phyloP scores from a whole-genome alignment of 2,329 filamentous ascomycete genomes.

The Alternaria tenuissima region DNA sequence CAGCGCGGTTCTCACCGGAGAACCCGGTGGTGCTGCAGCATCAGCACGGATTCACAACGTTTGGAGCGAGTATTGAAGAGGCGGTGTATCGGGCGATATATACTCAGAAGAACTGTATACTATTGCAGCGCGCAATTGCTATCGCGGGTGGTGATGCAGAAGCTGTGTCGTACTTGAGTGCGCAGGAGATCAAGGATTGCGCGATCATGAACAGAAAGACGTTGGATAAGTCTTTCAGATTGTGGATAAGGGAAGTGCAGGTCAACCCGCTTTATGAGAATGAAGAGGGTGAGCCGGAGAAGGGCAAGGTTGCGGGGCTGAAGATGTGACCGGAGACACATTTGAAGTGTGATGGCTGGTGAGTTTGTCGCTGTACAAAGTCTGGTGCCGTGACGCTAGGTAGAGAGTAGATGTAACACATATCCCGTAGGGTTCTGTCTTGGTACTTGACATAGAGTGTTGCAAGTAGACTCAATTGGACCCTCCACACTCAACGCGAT shows the following conservation, averaged over 20 bases:
- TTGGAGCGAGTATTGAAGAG: conserved; percentile 50
- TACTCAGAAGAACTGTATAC: conserved; percentile 45
- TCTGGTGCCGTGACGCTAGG: neutral
- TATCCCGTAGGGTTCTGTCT: no score
- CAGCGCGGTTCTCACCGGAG: conserved; percentile 20
- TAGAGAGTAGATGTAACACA: fast-evolving
- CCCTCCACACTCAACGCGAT: no score
- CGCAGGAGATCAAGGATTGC: conserved; percentile 50
- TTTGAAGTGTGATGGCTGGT: neutral
- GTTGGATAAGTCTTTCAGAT: conserved; percentile 50
- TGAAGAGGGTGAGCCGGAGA: conserved; percentile 41
- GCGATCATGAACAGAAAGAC: conserved; percentile 42
- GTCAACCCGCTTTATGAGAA: conserved; percentile 48
- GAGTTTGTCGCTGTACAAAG: fast-evolving
- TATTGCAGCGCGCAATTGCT: conserved; percentile 45
- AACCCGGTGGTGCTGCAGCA: conserved; percentile 50
- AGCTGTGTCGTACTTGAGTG: conserved; percentile 39
- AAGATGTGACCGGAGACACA: conserved; percentile 10
- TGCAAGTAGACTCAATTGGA: no score
- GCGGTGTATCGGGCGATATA: conserved; percentile 54
- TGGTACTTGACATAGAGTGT: no score
- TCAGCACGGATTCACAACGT: conserved; percentile 55
- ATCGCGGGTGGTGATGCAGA: conserved; percentile 40
- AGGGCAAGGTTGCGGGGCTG: conserved; percentile 35
- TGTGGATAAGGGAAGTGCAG: conserved; percentile 54